Evolutionary conservation across 495 filamentous ascomycete genomes (phyloP), one percentile per base, ranked within the genome.

Genomic region (Lophiotrema nucula): DNA sequence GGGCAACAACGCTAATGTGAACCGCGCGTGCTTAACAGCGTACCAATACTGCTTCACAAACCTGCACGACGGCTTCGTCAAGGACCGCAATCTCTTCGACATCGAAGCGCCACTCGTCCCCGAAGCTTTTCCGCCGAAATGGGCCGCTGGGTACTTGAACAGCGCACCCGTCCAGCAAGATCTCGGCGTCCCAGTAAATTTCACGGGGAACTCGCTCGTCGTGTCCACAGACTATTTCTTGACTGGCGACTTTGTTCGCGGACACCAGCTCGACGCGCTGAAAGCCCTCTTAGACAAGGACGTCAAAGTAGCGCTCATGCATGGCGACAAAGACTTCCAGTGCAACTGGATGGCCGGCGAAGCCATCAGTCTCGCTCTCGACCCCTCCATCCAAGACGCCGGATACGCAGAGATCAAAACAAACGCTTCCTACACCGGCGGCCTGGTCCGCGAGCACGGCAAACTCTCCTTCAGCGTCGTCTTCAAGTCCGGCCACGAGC

Each of bases 271-370:
- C 8, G 31, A 15, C 8, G 15, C 15, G 31, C 15, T 35, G 31
- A 15, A 35, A 15, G 31, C 8, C 8, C 15, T 35, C 8, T 8
- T 35, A 15, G 31, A 35, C 15, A 15, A 8, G 31, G 31, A 15
- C 8, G 31, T 35, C 31, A 35, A 15, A 15, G 31, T 35, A 8
- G 31, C 31, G 31, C 8, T 35, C 15, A 15, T 35, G 31, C 31
- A 35, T 35, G 31, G 31, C 8, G 31, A 35, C 15, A 35, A 15
- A 15, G 31, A 35, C 15, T 35, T 8, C 15, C 31, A 35, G 31
- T 35, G 31, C 15, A 35, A 35, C 15, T 35, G 44, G 46, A 19
- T 48, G 19, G 46, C 18, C 23, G 46, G 46, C 23, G 46, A 48
- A 31, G 46, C 46, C 2, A 2, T 48, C 23, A 48, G 46, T 31